Evolutionary conservation across 108 stramenopile species (phyloP), one percentile per base, ranked within the genome.

Genomic region (Cyclotella cryptica): DNA sequence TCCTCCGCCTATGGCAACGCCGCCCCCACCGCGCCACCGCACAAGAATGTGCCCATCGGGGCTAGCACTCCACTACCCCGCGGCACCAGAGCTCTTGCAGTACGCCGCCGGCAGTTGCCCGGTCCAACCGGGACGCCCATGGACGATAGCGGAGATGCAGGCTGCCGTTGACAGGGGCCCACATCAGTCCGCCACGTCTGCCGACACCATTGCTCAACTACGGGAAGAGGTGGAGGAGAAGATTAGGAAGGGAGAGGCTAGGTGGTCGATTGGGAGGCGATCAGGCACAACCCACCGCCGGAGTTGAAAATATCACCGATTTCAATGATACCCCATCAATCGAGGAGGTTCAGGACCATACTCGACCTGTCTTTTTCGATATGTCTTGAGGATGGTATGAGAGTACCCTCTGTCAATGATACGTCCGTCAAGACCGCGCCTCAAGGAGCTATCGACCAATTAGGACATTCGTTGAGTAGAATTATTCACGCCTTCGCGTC

Each of bases 101-200:
- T 77, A 60, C 19, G 77, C 69, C 0, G 44, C 42, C 4, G 15
- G 14, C 3, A 69, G 77, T 0, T 77, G 77, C 19, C 77, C 77
- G 1, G 51, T 29, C 0, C 14, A 71, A 10, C 51, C 51, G 3
- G 77, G 77, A 14, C 53, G 21, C 22, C n/a, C 22, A 0, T 77
- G 77, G 77, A 45, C 57, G 18, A 24, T 17, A 26, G 22, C 54
- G 0, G 28, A 77, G 21, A 59, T 77, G 14, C 15, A 29, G 35
- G 77, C 69, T 15, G 77, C 77, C 12, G 39, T 77, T 0, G 57
- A 26, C 3, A 30, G 69, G 7, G 69, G 77, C 0, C 77, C 77
- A 18, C 77, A 77, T 40, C 0, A 0, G 0, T 77, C 77, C 15
- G 77, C 77, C 0, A 17, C 44, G 3, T 8, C 12, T 0, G 28